A percentile compares a stretch with the other conserved stretches of the same genome.
Evolutionary conservation across 495 filamentous ascomycete genomes (phyloP).

Genomic region (Parachaetomium inaequale): DNA sequence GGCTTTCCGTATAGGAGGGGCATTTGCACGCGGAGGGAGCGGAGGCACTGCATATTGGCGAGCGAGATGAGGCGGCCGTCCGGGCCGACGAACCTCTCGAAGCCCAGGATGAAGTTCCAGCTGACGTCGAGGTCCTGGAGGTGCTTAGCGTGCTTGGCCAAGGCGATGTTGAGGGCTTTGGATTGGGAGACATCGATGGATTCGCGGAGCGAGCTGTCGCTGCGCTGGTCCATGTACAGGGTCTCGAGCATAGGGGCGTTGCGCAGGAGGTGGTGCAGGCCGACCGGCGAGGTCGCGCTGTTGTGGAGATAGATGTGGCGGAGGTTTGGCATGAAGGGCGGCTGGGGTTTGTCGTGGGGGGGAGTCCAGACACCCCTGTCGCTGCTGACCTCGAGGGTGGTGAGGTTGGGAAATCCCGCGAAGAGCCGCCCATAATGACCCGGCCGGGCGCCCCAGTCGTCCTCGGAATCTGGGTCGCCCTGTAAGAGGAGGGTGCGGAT

Average conservation of each 20-base stretch:
- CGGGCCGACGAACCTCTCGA: conserved; percentile 23
- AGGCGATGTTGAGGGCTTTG: conserved; percentile 27
- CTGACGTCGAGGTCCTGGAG: conserved; percentile 32
- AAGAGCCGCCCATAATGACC: conserved; percentile 23
- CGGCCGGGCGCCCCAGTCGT: conserved; percentile 25
- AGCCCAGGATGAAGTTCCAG: conserved; percentile 26
- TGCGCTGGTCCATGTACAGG: conserved; percentile 32
- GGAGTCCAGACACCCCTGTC: conserved; percentile 30
- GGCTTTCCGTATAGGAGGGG: conserved; percentile 24
- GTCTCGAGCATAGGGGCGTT: conserved; percentile 32
- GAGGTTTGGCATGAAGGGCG: conserved; percentile 17
- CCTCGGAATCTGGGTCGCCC: conserved; percentile 26
- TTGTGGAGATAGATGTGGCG: conserved; percentile 33
- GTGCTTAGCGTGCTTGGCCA: conserved; percentile 22
- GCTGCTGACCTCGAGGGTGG: conserved; percentile 30
- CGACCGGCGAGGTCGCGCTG: conserved; percentile 24
- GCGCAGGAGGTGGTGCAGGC: conserved; percentile 26
- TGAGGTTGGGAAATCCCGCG: conserved; percentile 23
- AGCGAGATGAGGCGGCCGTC: conserved; percentile 31
- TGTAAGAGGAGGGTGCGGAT: conserved; percentile 17
- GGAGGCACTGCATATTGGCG: conserved; percentile 16
- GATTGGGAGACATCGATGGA: conserved; percentile 9
- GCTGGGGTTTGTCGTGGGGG: neutral
- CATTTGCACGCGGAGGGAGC: conserved; percentile 30
- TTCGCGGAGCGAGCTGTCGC: conserved; percentile 5